phyloP scores from a whole-genome alignment of 2,329 filamentous ascomycete species.

The Phialophora verrucosa region DNA sequence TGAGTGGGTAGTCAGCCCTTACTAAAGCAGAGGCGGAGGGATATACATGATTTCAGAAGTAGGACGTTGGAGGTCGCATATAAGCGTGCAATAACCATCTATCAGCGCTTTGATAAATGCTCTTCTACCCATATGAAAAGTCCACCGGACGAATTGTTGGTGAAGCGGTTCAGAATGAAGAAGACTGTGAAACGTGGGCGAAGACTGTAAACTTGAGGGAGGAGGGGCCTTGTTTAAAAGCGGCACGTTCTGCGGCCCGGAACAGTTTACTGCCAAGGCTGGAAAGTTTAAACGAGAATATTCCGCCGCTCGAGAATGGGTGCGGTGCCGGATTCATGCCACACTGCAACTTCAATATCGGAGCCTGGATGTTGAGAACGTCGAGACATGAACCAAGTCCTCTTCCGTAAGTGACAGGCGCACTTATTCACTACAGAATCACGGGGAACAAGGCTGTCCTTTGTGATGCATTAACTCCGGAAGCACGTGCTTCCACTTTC shows the following conservation, averaged over 20 bases:
- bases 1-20: too few species aligned
- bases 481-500: constrained; percentile 40
- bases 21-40: too few species aligned
- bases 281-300: constrained; percentile 9
- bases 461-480: constrained; percentile 34
- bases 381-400: neutral
- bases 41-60: too few species aligned
- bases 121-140: too few species aligned
- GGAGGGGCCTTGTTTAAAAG: too few species aligned
- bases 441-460: neutral
- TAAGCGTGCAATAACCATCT: too few species aligned
- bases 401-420: neutral
- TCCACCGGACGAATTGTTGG: too few species aligned
- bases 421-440: constrained; percentile 5
- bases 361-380: neutral
- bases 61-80: too few species aligned
- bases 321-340: neutral
- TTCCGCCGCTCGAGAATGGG: neutral
- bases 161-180: too few species aligned
- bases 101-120: too few species aligned
- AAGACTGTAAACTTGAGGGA: too few species aligned
- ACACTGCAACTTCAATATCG: neutral
- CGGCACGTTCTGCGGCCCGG: neutral
- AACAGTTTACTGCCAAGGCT: neutral
- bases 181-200: too few species aligned